These are phyloP conservation scores for Nectriaceae sp. DNA, from an alignment of 2,329 filamentous ascomycete genomes.

Conservation along the genomic window DNA sequence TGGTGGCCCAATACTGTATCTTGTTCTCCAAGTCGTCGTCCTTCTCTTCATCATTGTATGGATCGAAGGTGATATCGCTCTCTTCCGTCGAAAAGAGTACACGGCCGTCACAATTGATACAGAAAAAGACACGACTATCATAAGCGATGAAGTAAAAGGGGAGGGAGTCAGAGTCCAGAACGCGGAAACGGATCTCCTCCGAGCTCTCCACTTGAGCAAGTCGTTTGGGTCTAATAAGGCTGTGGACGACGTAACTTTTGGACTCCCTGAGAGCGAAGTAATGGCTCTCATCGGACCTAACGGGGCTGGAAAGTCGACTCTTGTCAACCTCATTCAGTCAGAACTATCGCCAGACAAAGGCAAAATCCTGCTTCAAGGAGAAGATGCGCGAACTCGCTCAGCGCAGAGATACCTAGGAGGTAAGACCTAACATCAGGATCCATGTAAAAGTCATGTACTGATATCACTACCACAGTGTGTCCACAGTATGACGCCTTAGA, in stretches of 20 bases:
- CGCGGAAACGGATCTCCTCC: conserved; percentile 49
- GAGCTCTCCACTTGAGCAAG: conserved; percentile 69
- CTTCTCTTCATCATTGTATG: conserved; percentile 71
- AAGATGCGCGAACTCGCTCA: conserved; percentile 56
- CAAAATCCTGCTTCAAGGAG: conserved; percentile 73
- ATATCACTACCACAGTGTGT: conserved; percentile 81
- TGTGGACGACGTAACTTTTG: conserved; percentile 72
- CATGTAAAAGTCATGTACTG: too few species aligned
- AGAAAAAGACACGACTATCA: conserved; percentile 14
- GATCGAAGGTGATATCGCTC: conserved; percentile 65
- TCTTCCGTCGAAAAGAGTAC: conserved; percentile 49
- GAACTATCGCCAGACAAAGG: conserved; percentile 69
- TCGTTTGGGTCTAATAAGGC: conserved; percentile 64
- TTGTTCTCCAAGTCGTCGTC: conserved; percentile 68
- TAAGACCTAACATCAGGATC: conserved; percentile 70
- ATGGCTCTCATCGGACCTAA: conserved; percentile 78
- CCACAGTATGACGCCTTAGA: conserved; percentile 84
- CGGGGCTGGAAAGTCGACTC: conserved; percentile 82
- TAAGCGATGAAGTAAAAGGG: conserved; percentile 29
- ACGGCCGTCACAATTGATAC: conserved; percentile 11
- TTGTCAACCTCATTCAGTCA: conserved; percentile 79
- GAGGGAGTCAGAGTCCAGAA: conserved; percentile 29
- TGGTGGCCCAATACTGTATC: conserved; percentile 79
- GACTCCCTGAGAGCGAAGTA: conserved; percentile 67
- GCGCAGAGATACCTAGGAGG: conserved; percentile 68